Evolutionary conservation across 805 yeast genomes (phyloP), one percentile per base, ranked within the genome.

Genomic region (Yamadazyma akitaensis): DNA sequence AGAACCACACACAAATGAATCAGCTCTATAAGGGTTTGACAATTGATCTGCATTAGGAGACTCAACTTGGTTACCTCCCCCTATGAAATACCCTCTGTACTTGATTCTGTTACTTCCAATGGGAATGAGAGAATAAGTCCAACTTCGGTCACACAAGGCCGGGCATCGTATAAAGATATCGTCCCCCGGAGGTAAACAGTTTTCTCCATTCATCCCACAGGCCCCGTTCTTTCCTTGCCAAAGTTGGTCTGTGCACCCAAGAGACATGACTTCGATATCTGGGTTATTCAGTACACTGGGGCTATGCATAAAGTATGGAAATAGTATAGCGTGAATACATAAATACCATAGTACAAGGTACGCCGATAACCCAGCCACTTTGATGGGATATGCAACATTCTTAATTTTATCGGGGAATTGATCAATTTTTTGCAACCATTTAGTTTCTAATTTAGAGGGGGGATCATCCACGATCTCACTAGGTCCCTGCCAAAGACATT

Each of bases 1-100:
- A 2, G 97, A 85, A 0, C 90, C 92, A 62, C 98, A 91, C 0
- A 92, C 84, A 56, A 73, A 90, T 1, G 96, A 88, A 65, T 91
- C 98, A 0, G 88, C 91, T 52, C 98, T 72, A 59, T 89, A 91
- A 0, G 91, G 90, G 21, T 66, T 55, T 0, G 88, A 68, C 8
- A 82, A 49, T 5, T 47, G 43, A 2, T 44, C 48, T 8, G 44
- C n/a, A 3, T 11, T 44, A 1, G 33, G 30, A 10, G 30, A 17
- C 11, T 43, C 31, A 3, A 34, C 37, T 12, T 37, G 26, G 16
- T 57, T 58, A 1, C 91, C 91, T 14, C 96, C 96, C 2, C 97
- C 97, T 21, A 91, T 77, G 28, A 81, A 79, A 55, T 73, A 88
- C 1, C 86, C 85, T 43, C 82, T 63, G 59, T 91, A 88, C 59